phyloP scores from a whole-genome alignment of 1,284 basidiomycete genomes.

The Trametes sp. region DNA sequence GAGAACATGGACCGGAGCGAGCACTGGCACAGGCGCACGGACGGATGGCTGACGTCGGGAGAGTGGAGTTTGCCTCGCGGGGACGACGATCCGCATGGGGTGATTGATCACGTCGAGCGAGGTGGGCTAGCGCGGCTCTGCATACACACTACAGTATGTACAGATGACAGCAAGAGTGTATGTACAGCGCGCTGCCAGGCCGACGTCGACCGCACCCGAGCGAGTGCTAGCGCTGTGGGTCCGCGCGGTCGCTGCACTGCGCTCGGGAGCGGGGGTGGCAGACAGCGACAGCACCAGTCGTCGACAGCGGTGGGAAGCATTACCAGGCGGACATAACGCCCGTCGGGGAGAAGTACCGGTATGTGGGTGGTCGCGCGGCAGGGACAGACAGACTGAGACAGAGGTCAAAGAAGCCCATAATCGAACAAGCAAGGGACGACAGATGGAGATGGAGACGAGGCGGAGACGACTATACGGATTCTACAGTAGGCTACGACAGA shows the following conservation, averaged over 20 bases:
- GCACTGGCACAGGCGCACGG: not conserved
- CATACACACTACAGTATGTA: conserved; percentile 11
- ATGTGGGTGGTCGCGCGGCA: not conserved
- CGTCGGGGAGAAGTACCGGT: conserved; percentile 5
- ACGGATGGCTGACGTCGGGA: not conserved
- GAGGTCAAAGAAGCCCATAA: not conserved
- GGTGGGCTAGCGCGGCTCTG: not conserved
- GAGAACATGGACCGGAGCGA: not conserved
- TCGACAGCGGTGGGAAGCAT: conserved; percentile 15
- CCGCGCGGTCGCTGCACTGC: not conserved
- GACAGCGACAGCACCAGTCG: not conserved
- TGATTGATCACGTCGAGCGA: conserved; percentile 23
- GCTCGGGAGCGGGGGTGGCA: too few relatives aligned
- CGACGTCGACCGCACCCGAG: not conserved
- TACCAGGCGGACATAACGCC: conserved; percentile 19
- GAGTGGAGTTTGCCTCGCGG: not conserved
- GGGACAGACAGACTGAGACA: conserved; percentile 1
- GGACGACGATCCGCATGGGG: conserved; percentile 4
- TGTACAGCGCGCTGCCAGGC: conserved; percentile 14
- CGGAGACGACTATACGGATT: conserved; percentile 25
- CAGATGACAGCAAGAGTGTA: conserved; percentile 2
- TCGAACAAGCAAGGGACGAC: conserved; percentile 18
- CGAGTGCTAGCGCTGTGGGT: not conserved
- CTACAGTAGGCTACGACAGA: conserved; percentile 23
- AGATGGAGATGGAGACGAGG: too few relatives aligned